These are phyloP conservation scores for Parmales sp. DNA, from an alignment of 108 stramenopile genomes.

Conservation along the genomic window DNA sequence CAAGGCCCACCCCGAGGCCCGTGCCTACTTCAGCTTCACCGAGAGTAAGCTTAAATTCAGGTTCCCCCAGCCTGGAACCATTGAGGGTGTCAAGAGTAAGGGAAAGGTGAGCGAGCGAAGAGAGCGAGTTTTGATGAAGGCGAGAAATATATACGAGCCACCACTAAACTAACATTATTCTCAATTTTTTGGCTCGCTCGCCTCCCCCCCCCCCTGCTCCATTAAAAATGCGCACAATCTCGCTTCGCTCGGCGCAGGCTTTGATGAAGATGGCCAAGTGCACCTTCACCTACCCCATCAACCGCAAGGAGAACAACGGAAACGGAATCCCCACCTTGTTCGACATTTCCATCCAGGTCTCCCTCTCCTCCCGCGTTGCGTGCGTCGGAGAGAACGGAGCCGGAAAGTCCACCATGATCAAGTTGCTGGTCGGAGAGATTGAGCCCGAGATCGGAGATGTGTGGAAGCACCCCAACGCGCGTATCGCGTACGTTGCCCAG, in stretches of 20 bases:
- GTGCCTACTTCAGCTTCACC: conserved; percentile 88
- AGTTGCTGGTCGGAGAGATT: conserved; percentile 95
- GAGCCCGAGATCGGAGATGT: conserved; percentile 87
- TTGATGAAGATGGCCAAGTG: conserved; percentile 96
- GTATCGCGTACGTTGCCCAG: conserved; percentile 98
- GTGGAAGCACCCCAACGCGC: conserved; percentile 98
- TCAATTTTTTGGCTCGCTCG: no score
- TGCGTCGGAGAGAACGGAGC: conserved; percentile 99
- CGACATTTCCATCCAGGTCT: conserved; percentile 93
- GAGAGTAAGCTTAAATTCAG: conserved; percentile 88
- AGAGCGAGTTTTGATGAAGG: no score
- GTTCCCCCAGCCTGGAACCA: conserved; percentile 92
- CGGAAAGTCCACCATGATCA: conserved; percentile 99
- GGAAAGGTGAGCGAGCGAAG: no score
- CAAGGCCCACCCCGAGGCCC: conserved; percentile 87
- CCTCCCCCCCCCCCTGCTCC: no score
- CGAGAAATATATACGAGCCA: no score
- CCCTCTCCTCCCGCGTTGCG: conserved; percentile 93
- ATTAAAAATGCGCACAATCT: no score
- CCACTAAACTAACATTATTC: no score
- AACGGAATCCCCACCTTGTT: conserved; percentile 66
- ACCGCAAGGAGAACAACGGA: conserved; percentile 38
- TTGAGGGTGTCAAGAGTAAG: conserved; percentile 98
- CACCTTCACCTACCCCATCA: conserved; percentile 95
- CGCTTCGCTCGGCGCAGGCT: no score